Conservation (phyloP, 2,329 filamentous ascomycete genomes). For the Amauroascus verrucosus region DNA sequence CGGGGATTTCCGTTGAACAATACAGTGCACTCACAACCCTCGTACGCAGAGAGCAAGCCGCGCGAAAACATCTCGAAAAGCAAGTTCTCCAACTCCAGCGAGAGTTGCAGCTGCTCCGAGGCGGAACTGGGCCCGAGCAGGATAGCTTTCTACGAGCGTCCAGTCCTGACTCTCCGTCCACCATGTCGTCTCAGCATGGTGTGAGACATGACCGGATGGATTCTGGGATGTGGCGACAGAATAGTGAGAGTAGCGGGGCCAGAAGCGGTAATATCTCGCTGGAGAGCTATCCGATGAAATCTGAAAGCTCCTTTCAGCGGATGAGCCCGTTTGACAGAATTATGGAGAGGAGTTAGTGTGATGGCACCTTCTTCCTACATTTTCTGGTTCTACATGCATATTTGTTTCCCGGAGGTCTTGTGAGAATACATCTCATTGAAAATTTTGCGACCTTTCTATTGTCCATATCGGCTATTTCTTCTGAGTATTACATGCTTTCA, state of each 20-base stretch:
- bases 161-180: slow-evolving; percentile 5
- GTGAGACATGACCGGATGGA: slow-evolving; percentile 6
- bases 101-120: slow-evolving; percentile 31
- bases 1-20: slow-evolving; percentile 36
- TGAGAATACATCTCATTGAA: not conserved
- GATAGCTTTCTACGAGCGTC: slow-evolving; percentile 23
- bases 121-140: slow-evolving; percentile 25
- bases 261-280: not conserved
- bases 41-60: slow-evolving; percentile 38
- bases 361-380: not conserved
- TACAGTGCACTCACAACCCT: slow-evolving; percentile 39
- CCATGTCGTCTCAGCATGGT: not conserved
- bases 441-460: not conserved
- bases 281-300: not conserved
- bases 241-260: not conserved
- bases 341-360: slow-evolving; percentile 8
- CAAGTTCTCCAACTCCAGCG: slow-evolving; percentile 36
- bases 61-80: slow-evolving; percentile 36
- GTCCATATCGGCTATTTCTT: not conserved
- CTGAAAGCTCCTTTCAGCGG: slow-evolving; percentile 2
- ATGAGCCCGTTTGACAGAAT: slow-evolving; percentile 6
- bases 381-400: not conserved
- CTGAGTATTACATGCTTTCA: not conserved
- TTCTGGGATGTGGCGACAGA: slow-evolving; percentile 8
- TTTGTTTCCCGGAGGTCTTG: not conserved